phyloP scores from a whole-genome alignment of 2,329 filamentous ascomycete species.

The Hysterium pulicare region DNA sequence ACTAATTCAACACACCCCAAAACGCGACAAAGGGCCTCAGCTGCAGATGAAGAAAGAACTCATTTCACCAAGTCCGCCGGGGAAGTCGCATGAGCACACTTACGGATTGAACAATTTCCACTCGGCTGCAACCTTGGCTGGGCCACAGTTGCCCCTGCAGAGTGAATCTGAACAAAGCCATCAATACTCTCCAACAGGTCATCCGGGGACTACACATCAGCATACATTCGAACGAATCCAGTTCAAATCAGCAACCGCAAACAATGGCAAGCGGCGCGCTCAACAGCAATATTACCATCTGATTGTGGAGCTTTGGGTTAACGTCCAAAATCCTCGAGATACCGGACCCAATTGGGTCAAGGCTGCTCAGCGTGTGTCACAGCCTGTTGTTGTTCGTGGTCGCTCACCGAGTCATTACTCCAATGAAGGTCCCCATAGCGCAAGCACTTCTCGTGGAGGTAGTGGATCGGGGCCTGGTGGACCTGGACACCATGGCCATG shows the following conservation, averaged over 20 bases:
- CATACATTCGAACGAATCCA: slow-evolving; percentile 83
- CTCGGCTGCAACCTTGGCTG: slow-evolving; percentile 25
- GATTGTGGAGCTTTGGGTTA: slow-evolving; percentile 63
- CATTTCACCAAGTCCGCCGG: slow-evolving; percentile 64
- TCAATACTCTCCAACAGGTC: slow-evolving; percentile 32
- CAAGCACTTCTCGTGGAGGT: slow-evolving; percentile 30
- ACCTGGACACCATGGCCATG: slow-evolving; percentile 56
- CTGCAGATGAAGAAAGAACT: slow-evolving; percentile 67
- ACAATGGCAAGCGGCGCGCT: slow-evolving; percentile 86
- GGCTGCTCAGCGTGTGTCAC: slow-evolving; percentile 32
- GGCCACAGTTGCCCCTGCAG: slow-evolving; percentile 44
- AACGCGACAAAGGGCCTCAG: slow-evolving; percentile 83
- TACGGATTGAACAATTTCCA: slow-evolving; percentile 40
- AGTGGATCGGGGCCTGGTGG: slow-evolving; percentile 30
- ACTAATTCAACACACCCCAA: slow-evolving; percentile 85
- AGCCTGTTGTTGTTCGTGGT: slow-evolving; percentile 40
- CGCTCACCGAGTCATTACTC: slow-evolving; percentile 44
- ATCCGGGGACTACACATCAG: slow-evolving; percentile 38
- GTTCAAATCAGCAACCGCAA: slow-evolving; percentile 90
- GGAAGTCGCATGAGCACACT: slow-evolving; percentile 41
- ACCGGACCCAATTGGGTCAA: slow-evolving; percentile 33
- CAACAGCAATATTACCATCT: slow-evolving; percentile 92
- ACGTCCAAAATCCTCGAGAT: slow-evolving; percentile 31
- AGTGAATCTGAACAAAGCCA: slow-evolving; percentile 27
- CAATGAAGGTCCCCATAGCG: slow-evolving; percentile 44